Evolutionary conservation across 179 eudicot genomes (phyloP).

Genomic region (Amaranthus tricolor): DNA sequence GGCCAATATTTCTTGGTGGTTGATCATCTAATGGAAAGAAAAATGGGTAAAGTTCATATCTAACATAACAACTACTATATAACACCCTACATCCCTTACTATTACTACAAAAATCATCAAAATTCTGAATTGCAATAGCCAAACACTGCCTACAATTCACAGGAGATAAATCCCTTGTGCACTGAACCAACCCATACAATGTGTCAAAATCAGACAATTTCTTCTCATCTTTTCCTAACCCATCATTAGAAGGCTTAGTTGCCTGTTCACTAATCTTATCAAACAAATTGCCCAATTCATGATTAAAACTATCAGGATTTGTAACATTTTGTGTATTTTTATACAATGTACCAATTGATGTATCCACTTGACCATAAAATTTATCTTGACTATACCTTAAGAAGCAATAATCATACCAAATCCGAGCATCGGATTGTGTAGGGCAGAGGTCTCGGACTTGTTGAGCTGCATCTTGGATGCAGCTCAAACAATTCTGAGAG

Average conservation of each 20-base stretch:
- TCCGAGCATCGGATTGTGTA: slow-evolving; percentile 53
- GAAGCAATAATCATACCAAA: slow-evolving; percentile 82
- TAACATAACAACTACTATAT: slow-evolving; percentile 64
- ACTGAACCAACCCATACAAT: slow-evolving; percentile 67
- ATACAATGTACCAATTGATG: slow-evolving; percentile 35
- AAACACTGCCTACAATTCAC: slow-evolving; percentile 61
- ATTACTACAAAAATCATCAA: slow-evolving; percentile 43
- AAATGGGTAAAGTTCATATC: slow-evolving; percentile 78
- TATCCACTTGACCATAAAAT: slow-evolving; percentile 61
- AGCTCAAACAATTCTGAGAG: slow-evolving; percentile 49
- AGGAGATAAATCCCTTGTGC: slow-evolving; percentile 64
- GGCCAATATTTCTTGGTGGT: slow-evolving; percentile 10
- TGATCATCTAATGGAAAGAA: slow-evolving; percentile 54
- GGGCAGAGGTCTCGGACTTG: slow-evolving; percentile 48
- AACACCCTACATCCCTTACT: slow-evolving; percentile 70
- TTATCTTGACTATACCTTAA: slow-evolving; percentile 53
- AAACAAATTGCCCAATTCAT: slow-evolving; percentile 44
- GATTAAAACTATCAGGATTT: slow-evolving; percentile 50
- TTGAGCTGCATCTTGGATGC: slow-evolving; percentile 58
- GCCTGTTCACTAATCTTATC: slow-evolving; percentile 44
- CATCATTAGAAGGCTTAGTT: slow-evolving; percentile 33
- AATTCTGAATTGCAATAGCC: slow-evolving; percentile 54
- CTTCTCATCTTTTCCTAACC: slow-evolving; percentile 52
- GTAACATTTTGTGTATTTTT: slow-evolving; percentile 48
- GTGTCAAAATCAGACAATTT: slow-evolving; percentile 45